Percentiles rank a stretch among this genome's conserved stretches.
phyloP scores from a whole-genome alignment of 176 grass and related monocot genomes.

The Canna indica region DNA sequence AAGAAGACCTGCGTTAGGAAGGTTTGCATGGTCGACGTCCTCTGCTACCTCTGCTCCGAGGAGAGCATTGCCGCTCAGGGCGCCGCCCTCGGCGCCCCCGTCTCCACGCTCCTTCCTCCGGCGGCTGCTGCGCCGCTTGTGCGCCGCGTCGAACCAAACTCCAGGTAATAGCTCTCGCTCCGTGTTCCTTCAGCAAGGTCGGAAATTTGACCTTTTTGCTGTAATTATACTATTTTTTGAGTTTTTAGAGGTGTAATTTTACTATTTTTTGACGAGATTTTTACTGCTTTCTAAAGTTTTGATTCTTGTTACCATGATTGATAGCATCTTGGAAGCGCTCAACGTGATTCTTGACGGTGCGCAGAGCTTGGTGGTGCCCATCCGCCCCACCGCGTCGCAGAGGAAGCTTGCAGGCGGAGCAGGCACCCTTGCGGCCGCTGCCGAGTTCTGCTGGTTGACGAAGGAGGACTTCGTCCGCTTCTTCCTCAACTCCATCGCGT shows the following conservation, averaged over 20 bases:
- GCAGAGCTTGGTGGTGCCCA: slow-evolving; percentile 38
- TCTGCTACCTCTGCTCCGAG: slow-evolving; percentile 62
- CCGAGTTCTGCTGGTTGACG: slow-evolving; percentile 60
- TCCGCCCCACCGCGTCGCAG: no score
- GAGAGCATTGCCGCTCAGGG: slow-evolving; percentile 28
- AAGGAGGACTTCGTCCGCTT: slow-evolving; percentile 68
- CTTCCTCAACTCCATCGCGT: slow-evolving; percentile 52
- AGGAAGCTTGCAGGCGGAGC: no score
- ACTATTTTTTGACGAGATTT: neutral
- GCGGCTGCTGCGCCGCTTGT: slow-evolving; percentile 21
- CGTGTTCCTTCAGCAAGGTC: no score
- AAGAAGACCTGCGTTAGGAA: slow-evolving; percentile 11
- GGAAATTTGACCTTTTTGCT: neutral
- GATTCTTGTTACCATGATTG: neutral
- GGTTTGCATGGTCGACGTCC: slow-evolving; percentile 51
- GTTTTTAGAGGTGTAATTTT: neutral
- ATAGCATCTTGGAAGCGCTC: slow-evolving; percentile 60
- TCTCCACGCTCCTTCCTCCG: slow-evolving; percentile 51
- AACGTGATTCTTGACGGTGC: slow-evolving; percentile 59
- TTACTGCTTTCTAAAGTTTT: neutral
- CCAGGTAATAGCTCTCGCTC: slow-evolving; percentile 25
- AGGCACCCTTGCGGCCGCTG: neutral
- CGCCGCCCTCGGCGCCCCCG: slow-evolving; percentile 29
- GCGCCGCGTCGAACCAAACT: slow-evolving; percentile 37
- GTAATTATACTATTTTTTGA: slow-evolving; percentile 9